Percentiles rank a stretch among this genome's conserved stretches.
These are phyloP conservation scores for Vigna reflexopilosa DNA, from an alignment of 306 rosid species.

Conservation along the genomic window DNA sequence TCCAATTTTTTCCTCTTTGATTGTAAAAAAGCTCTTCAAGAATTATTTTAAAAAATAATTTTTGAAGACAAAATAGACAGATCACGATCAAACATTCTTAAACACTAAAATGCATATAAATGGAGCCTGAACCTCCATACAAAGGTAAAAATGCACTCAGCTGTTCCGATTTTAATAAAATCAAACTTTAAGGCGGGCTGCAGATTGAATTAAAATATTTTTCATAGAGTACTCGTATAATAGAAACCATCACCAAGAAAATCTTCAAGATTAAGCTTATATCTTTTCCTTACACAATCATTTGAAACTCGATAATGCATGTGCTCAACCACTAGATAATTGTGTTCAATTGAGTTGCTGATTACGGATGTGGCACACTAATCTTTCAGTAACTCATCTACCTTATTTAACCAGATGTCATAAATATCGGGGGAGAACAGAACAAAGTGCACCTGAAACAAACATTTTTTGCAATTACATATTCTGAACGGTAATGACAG, in stretches of 20 bases:
- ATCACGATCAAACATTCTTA: neutral
- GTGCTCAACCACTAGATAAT: constrained; percentile 24
- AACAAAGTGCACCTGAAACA: constrained; percentile 82
- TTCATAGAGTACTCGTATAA: neutral
- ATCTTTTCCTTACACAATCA: constrained; percentile 13
- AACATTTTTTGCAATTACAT: constrained; percentile 2
- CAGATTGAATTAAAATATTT: neutral
- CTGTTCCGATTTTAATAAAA: neutral
- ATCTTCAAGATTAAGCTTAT: constrained; percentile 1
- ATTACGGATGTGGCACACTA: constrained; percentile 34
- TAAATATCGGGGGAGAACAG: constrained; percentile 62
- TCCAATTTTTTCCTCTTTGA: neutral
- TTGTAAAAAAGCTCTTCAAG: neutral
- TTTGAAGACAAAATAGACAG: neutral
- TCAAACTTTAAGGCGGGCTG: neutral
- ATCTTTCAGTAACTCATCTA: constrained; percentile 60
- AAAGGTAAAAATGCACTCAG: neutral
- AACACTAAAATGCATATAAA: neutral
- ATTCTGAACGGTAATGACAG: constrained; percentile 23
- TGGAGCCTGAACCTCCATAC: neutral
- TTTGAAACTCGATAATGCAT: constrained; percentile 16
- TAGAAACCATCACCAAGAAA: constrained; percentile 7
- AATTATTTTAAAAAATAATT: too few relatives aligned
- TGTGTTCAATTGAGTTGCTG: constrained; percentile 18
- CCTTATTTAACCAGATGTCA: constrained; percentile 68